phyloP scores from a whole-genome alignment of 139 green algal genomes.

The Limnomonas spitsbergensis region DNA sequence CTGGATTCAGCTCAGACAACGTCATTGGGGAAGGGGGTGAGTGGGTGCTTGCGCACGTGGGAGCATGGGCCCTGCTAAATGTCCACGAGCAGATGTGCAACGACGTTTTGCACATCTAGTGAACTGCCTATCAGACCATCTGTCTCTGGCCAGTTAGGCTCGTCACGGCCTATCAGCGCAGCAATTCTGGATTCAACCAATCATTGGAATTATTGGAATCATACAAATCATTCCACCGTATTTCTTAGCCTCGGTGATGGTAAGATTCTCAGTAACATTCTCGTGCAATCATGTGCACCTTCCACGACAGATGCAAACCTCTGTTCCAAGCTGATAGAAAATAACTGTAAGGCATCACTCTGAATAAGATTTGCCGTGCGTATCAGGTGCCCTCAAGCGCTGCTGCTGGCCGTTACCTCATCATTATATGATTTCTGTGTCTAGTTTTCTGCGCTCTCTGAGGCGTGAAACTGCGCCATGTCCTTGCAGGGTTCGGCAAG shows the following conservation, averaged over 20 bases:
- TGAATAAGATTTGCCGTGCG: neutral
- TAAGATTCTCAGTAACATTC: no score
- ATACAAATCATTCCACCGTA: no score
- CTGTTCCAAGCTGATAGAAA: neutral
- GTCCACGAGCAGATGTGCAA: neutral
- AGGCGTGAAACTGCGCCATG: neutral
- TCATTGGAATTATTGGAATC: neutral
- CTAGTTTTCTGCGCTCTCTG: neutral
- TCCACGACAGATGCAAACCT: neutral
- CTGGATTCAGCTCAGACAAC: neutral
- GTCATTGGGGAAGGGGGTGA: conserved; percentile 9
- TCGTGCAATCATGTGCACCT: no score
- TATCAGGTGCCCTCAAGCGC: neutral
- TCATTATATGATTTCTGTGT: neutral
- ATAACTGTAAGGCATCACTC: neutral
- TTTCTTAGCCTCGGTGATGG: no score
- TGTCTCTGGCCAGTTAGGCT: no score
- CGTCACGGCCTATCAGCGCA: neutral
- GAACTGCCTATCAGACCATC: no score
- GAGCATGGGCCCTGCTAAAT: no score
- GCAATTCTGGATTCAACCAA: neutral
- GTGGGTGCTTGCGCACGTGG: neutral
- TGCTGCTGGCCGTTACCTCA: neutral
- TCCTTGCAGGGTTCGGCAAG: conserved; percentile 1
- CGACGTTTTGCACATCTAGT: neutral